Evolutionary conservation across 2,329 filamentous ascomycete species (phyloP), one percentile per base, ranked within the genome.

Genomic region (Paracorniculantispora psalliotae): DNA sequence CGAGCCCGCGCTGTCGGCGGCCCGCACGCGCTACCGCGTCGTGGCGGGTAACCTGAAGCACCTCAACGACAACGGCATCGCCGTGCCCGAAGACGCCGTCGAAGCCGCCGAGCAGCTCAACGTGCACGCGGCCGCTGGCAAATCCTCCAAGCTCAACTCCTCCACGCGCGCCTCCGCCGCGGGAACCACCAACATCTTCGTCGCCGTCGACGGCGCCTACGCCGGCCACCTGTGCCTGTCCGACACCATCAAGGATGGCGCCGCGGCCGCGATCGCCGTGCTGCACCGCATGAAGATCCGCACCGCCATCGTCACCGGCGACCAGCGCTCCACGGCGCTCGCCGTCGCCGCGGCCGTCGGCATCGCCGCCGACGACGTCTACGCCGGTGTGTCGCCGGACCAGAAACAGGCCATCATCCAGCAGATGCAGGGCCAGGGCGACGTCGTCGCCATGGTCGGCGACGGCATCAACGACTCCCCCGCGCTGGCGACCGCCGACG

Each of bases 381-480:
- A 88, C 69, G 91, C 94, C 13, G 90, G 90, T n/a, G 90, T 93
- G 50, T 91, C 90, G 4, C 94, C 94, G 0, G 88, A 91, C 63
- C 90, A 96, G 75, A 99, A 99, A 72, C 92, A 96, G 71, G 79
- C 82, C 28, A 96, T 97, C 65, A 82, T 99, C 66, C 83, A 85
- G 52, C 78, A 88, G 57, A 81, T 97, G 19, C 91, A 97, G 75
- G 78, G 80, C 0, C 73, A 80, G 53, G 91, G 91, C 61, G 84
- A 92, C 66, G 79, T 89, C 52, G 91, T 97, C 26, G 94, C 91
- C 65, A 99, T 99, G 94, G 92, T 97, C 15, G 92, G 94, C 55
- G 94, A 99, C 72, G 94, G 94, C 44, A 97, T 99, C 81, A 99
- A 99, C 74, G 94, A 99, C 77, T 96, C 92, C 0, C 94, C 94